Conservation (phyloP, 441 rosid species). For the Erodium texanum region DNA sequence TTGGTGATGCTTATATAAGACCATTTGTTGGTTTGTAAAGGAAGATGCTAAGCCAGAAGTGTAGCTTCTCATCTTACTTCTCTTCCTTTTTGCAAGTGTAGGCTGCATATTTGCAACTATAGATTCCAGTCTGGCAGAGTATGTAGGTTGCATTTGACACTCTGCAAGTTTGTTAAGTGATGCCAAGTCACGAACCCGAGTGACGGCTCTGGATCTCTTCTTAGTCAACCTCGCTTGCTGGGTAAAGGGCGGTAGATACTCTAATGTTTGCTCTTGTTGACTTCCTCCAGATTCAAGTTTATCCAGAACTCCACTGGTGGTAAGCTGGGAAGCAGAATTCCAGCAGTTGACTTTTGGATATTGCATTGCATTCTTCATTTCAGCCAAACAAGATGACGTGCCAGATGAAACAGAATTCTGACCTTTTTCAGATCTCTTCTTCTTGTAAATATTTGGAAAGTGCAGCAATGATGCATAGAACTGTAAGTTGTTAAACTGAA, state of each 20-base stretch:
- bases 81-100: slow-evolving; percentile 43
- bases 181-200: slow-evolving; percentile 33
- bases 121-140: too few species aligned
- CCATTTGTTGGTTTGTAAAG: slow-evolving; percentile 22
- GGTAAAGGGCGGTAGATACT: slow-evolving; percentile 19
- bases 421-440: slow-evolving; percentile 42
- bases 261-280: slow-evolving; percentile 25
- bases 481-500: slow-evolving; percentile 30
- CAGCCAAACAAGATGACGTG: slow-evolving; percentile 25
- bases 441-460: slow-evolving; percentile 30
- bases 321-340: slow-evolving; percentile 20
- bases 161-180: slow-evolving; percentile 33
- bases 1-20: slow-evolving; percentile 25
- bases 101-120: slow-evolving; percentile 30
- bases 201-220: slow-evolving; percentile 48
- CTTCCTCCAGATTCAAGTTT: slow-evolving; percentile 22
- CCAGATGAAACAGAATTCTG: slow-evolving; percentile 27
- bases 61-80: slow-evolving; percentile 31
- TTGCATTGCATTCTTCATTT: slow-evolving; percentile 17
- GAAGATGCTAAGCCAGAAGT: slow-evolving; percentile 24
- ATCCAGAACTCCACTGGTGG: slow-evolving; percentile 16
- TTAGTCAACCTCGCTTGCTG: slow-evolving; percentile 32
- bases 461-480: slow-evolving; percentile 31
- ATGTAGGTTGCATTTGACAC: slow-evolving; percentile 14
- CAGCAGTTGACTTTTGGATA: slow-evolving; percentile 18